phyloP scores from a whole-genome alignment of 768 basidiomycete species.

The Mrakia frigida region DNA sequence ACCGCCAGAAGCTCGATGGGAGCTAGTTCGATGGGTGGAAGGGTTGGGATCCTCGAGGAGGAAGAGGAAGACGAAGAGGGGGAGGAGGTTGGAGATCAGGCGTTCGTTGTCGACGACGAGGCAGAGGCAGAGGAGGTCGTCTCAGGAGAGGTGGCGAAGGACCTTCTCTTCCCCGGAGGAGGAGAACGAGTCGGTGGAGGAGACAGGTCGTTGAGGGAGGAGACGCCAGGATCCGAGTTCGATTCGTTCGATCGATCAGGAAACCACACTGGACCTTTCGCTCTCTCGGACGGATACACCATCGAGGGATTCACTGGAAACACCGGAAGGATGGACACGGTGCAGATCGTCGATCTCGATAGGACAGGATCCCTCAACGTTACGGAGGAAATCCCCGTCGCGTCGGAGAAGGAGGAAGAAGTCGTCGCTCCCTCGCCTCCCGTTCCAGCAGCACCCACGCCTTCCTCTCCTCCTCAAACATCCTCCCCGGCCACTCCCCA shows the following conservation, averaged over 20 bases:
- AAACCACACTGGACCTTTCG: conserved; percentile 33
- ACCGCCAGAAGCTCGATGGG: conserved; percentile 7
- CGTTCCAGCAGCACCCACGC: neutral
- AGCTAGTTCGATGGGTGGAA: conserved; percentile 27
- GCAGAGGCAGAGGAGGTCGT: neutral
- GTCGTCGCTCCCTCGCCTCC: neutral
- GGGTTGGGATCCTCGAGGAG: conserved; percentile 25
- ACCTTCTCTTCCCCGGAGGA: neutral
- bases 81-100: conserved; percentile 31
- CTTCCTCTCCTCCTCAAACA: neutral
- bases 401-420: neutral
- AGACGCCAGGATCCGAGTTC: conserved; percentile 7
- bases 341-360: conserved; percentile 5
- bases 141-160: neutral
- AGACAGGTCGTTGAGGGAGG: neutral
- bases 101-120: conserved; percentile 7
- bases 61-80: conserved; percentile 42
- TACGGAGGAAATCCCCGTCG: neutral
- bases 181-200: neutral
- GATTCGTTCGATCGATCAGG: conserved; percentile 34
- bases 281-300: conserved; percentile 43
- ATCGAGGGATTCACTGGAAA: conserved; percentile 40
- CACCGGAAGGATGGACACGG: conserved; percentile 33
- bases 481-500: neutral
- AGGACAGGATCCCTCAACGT: neutral